A percentile compares a stretch with the other conserved stretches of the same genome.
These are phyloP conservation scores for Monosporascus sp. DNA, from an alignment of 2,329 filamentous ascomycete species.

Conservation along the genomic window DNA sequence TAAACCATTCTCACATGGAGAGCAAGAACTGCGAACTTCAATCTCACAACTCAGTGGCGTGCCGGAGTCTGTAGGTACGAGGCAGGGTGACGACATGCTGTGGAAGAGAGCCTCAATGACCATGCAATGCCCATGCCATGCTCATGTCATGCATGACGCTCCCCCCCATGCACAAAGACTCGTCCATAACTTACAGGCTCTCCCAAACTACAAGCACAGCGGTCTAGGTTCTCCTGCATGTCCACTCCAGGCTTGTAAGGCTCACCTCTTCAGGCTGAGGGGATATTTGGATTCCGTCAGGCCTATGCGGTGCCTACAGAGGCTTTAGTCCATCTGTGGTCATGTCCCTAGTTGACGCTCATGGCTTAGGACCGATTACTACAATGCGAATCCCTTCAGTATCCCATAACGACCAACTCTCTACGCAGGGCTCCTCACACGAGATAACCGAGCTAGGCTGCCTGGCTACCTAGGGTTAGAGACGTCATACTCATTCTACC, in stretches of 20 bases:
- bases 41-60: neutral
- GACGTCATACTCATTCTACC: too few relatives aligned
- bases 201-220: neutral
- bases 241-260: too few relatives aligned
- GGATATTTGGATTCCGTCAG: neutral
- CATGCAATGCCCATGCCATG: constrained; percentile 22
- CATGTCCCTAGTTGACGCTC: neutral
- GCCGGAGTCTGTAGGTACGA: constrained; percentile 17
- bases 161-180: constrained; percentile 11
- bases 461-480: too few relatives aligned
- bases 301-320: neutral
- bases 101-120: constrained; percentile 26
- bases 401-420: neutral
- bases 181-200: neutral
- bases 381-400: neutral
- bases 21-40: neutral
- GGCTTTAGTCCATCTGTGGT: neutral
- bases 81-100: constrained; percentile 19
- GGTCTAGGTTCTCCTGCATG: too few relatives aligned
- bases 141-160: constrained; percentile 26
- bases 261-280: too few relatives aligned
- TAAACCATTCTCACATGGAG: neutral
- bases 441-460: neutral
- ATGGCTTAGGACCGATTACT: neutral
- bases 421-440: neutral